A percentile compares a stretch with the other conserved stretches of the same genome.
Conservation (phyloP, 2,329 filamentous ascomycete genomes). For the Hypoxylon sp. region DNA sequence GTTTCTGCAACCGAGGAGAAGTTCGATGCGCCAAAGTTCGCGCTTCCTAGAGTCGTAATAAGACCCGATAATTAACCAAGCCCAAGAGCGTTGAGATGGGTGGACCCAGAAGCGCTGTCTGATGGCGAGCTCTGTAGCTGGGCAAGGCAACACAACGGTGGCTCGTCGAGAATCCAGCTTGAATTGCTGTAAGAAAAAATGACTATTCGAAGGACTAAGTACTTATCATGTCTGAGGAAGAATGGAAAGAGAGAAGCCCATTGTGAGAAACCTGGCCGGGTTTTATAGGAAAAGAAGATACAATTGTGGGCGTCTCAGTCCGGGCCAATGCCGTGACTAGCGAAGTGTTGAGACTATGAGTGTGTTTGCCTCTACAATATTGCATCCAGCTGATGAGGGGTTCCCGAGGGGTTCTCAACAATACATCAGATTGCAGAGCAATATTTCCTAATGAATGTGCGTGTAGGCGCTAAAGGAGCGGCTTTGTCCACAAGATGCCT, state of each 20-base stretch:
- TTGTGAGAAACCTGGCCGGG: neutral
- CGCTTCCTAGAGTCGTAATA: slow-evolving; percentile 62
- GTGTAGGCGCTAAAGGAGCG: neutral
- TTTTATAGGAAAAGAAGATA: slow-evolving; percentile 14
- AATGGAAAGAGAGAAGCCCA: slow-evolving; percentile 8
- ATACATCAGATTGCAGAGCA: slow-evolving; percentile 1
- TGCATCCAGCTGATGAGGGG: slow-evolving; percentile 9
- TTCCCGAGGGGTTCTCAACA: neutral
- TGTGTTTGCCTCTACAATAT: slow-evolving; percentile 14
- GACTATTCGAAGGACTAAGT: neutral
- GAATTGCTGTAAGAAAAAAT: slow-evolving; percentile 23
- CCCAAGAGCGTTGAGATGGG: slow-evolving; percentile 58
- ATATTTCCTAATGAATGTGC: slow-evolving; percentile 5
- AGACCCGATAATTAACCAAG: slow-evolving; percentile 62
- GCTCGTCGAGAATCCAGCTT: slow-evolving; percentile 50
- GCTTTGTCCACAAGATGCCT: neutral
- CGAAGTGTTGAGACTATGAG: slow-evolving; percentile 10
- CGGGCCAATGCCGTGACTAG: slow-evolving; percentile 3
- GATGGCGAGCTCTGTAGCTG: slow-evolving; percentile 63
- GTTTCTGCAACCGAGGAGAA: slow-evolving; percentile 56
- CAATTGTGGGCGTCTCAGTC: neutral
- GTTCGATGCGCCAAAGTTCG: slow-evolving; percentile 63
- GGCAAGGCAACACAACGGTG: slow-evolving; percentile 57
- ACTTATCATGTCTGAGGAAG: neutral
- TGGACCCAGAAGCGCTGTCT: slow-evolving; percentile 59